These are phyloP conservation scores for Paecilomyces sp. DNA, from an alignment of 2,329 filamentous ascomycete genomes.

Conservation along the genomic window DNA sequence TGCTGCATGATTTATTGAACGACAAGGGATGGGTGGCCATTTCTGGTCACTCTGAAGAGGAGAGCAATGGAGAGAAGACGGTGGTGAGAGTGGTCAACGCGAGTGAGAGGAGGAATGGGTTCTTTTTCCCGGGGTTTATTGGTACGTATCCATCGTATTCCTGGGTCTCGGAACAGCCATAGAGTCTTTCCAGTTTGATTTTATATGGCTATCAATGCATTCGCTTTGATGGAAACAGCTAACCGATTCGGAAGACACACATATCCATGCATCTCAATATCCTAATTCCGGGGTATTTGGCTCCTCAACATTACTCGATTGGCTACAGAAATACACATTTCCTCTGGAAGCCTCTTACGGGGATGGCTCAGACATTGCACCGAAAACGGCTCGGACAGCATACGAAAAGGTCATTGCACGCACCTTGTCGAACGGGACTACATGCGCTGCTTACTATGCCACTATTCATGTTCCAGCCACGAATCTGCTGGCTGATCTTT, in stretches of 20 bases:
- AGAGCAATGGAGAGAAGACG: slow-evolving; percentile 2
- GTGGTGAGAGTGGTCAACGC: slow-evolving; percentile 27
- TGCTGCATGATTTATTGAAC: slow-evolving; percentile 18
- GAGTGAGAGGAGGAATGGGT: slow-evolving; percentile 34
- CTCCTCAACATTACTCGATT: slow-evolving; percentile 84
- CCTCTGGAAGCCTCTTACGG: slow-evolving; percentile 76
- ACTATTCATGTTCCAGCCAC: slow-evolving; percentile 81
- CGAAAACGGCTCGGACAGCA: slow-evolving; percentile 37
- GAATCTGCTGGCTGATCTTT: slow-evolving; percentile 83
- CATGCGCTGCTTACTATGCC: slow-evolving; percentile 89
- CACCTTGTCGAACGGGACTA: slow-evolving; percentile 84
- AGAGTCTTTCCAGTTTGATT: background rate
- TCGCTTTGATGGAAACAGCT: background rate
- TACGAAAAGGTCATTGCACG: slow-evolving; percentile 73
- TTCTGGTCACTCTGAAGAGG: slow-evolving; percentile 10
- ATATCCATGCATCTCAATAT: slow-evolving; percentile 92
- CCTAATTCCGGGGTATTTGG: slow-evolving; percentile 92
- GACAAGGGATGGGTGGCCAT: slow-evolving; percentile 24
- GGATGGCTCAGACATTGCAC: slow-evolving; percentile 16
- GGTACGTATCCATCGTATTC: slow-evolving; percentile 20
- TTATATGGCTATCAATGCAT: background rate
- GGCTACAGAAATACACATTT: slow-evolving; percentile 92
- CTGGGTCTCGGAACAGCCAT: background rate
- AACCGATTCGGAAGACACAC: slow-evolving; percentile 63
- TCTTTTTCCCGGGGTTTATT: slow-evolving; percentile 43